Base-by-base conservation (phyloP, 768 basidiomycete genomes). In the Lentinula raphanica region DNA sequence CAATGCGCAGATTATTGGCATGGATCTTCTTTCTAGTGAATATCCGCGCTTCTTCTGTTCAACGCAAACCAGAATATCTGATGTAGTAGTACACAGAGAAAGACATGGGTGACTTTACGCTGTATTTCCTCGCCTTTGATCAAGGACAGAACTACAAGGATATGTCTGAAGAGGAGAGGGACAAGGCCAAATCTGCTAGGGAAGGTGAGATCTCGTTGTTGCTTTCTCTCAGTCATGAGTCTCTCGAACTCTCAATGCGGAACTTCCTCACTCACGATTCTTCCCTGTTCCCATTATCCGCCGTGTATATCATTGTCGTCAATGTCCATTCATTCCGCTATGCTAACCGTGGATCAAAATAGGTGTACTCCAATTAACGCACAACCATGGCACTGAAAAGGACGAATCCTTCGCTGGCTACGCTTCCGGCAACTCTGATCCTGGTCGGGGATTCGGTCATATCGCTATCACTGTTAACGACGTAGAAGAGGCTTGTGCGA, bases 381-480 rank as follows among this genome's bases (percentile, higher is more conserved):
- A 90, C 75, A 93, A 94, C 76, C 91, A 94, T 69, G 92, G 94
- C 56, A 92, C 92, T 58, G 96, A 98, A 74, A 75, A 72, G 56
- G 88, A 95, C 68, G 64, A 84, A 53, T 72, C 72, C 61, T 94
- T 94, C 77, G 69, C 84, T 64, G 94, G 92, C 35, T 98, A 97
- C 69, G 79, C 85, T 9, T 88, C 71, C 65, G 96, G 96, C 1
- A 99, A 99, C 73, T 69, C 81, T 3, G 94, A 95, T 3, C 88
- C 90, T 3, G 86, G 87, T 28, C 78, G 77, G 56, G 81, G 86
- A 5, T 95, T 94, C 66, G 93, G 94, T 0, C 95, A 97, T 72
- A 92, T 95, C 64, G 90, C 90, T 58, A 84, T 97, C 68, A 78
- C 86, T 4, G 91, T 94, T 31, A 87, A 88, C 62, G 80, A 97